phyloP scores from a whole-genome alignment of 2,329 filamentous ascomycete genomes.

The Septoria petroselini region DNA sequence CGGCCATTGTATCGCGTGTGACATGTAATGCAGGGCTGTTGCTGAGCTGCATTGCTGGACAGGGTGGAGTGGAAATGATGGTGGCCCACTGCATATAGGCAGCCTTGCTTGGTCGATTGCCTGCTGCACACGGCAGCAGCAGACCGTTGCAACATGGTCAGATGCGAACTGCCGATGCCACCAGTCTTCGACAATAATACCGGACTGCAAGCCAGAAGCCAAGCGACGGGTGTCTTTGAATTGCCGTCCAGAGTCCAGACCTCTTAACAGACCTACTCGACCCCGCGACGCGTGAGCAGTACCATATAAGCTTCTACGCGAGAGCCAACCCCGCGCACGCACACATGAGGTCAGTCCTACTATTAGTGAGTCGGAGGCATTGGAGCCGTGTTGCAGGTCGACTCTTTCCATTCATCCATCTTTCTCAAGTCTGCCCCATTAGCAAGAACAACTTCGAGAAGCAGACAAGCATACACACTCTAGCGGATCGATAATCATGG shows the following conservation, averaged over 20 bases:
- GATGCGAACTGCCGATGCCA: no score
- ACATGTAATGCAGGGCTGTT: background rate
- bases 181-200: no score
- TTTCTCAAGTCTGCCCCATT: background rate
- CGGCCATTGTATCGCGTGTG: background rate
- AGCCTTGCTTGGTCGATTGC: no score
- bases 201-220: no score
- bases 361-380: no score
- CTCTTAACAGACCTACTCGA: background rate
- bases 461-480: no score
- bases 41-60: background rate
- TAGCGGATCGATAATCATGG: background rate
- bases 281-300: conserved; percentile 5
- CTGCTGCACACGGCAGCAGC: no score
- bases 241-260: background rate
- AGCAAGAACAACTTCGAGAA: background rate
- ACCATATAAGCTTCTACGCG: conserved; percentile 8
- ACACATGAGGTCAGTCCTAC: conserved; percentile 11
- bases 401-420: background rate
- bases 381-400: background rate
- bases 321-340: conserved; percentile 9
- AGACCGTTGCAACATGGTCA: no score
- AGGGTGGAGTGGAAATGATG: no score
- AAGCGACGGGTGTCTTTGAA: background rate
- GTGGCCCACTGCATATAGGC: no score